Evolutionary conservation across 192 early-diverging fungal species (phyloP), one percentile per base, ranked within the genome.

Genomic region (Entomortierella parvispora): DNA sequence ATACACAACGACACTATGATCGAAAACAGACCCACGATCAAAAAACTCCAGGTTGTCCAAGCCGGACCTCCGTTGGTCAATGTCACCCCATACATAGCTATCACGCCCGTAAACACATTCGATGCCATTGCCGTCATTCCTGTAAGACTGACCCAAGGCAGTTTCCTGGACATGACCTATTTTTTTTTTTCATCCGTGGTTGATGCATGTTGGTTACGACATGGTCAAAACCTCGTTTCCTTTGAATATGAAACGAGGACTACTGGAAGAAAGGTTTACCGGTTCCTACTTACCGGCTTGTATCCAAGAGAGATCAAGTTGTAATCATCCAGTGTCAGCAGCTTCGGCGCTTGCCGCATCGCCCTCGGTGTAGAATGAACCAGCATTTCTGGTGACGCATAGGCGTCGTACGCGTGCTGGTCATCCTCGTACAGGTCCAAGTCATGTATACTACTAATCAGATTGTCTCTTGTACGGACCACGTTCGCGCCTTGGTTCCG

Each of bases 291-390:
- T 69, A 75, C 64, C 15, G 71, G 71, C 17, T 75, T 75, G 46
- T 75, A 75, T 57, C 72, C 72, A 9, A 76, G 58, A 1, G 72
- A 76, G 5, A 76, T 58, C 6, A 76, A 58, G n/a, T 75, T 75
- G 18, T 67, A 75, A 32, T 75, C 71, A 28, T 76, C 72, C 45
- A 76, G 46, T 5, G 52, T 76, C 28, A 68, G 23, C 15, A 67
- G 53, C 29, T 59, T 56, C 2, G 72, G 37, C 23, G 58, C 40
- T 29, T 48, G 14, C 14, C 44, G 58, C 67, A 69, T 69, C 20
- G 32, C 4, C 8, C 44, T 22, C 33, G 17, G 60, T 15, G 68
- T 48, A n/a, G 50, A 32, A 4, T 61, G 71, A 20, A 58, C 44
- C 43, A 10, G 40, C 57, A 8, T 58, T 33, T 8, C 37, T 12